Evolutionary conservation across 2,329 filamentous ascomycete genomes (phyloP).

Genomic region (Phaeosphaeria sp.): DNA sequence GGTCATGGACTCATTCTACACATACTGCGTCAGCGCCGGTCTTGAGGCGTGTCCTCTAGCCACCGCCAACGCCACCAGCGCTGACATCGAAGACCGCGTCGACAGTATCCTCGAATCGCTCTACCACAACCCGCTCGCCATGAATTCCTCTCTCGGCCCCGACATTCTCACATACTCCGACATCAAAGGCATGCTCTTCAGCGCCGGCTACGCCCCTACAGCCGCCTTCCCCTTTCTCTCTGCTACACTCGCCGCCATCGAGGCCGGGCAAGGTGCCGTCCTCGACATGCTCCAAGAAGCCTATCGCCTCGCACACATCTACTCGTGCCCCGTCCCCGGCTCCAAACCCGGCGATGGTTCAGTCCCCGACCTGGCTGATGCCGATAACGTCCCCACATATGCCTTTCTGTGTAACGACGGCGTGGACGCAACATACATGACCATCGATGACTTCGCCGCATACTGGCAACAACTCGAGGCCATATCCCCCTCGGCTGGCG

Average conservation of each 20-base stretch:
- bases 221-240: constrained; percentile 44
- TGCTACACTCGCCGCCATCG: constrained; percentile 43
- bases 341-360: constrained; percentile 14
- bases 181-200: constrained; percentile 46
- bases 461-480: constrained; percentile 43
- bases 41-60: constrained; percentile 50
- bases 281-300: constrained; percentile 30
- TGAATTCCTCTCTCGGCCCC: constrained; percentile 36
- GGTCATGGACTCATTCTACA: constrained; percentile 53
- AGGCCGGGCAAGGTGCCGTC: constrained; percentile 29
- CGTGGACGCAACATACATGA: constrained; percentile 36
- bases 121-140: constrained; percentile 50
- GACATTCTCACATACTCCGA: constrained; percentile 52
- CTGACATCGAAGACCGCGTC: constrained; percentile 45
- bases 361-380: background rate
- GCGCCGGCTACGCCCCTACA: constrained; percentile 45
- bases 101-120: constrained; percentile 44
- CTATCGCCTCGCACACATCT: constrained; percentile 28
- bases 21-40: constrained; percentile 52
- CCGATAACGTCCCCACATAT: constrained; percentile 19
- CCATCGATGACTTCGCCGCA: constrained; percentile 36
- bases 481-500: constrained; percentile 45
- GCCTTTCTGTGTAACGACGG: constrained; percentile 53
- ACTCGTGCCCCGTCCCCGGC: constrained; percentile 34
- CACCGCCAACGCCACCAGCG: constrained; percentile 36